These are phyloP conservation scores for Nakazawaea wyomingensis DNA, from an alignment of 805 yeast genomes.

Conservation along the genomic window DNA sequence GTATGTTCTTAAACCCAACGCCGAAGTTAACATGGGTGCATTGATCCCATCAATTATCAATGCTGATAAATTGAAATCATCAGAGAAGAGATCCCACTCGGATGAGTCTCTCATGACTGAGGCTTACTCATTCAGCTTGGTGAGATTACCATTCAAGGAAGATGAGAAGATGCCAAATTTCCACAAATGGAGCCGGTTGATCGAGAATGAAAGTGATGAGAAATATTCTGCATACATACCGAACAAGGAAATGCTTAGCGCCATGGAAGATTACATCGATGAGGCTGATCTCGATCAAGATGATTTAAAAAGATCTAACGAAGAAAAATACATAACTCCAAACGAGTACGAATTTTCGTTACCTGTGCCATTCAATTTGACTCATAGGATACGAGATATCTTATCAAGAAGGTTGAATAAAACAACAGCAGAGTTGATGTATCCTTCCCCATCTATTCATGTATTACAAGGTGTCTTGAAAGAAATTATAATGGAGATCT, in stretches of 20 bases:
- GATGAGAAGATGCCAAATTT: slow-evolving; percentile 64
- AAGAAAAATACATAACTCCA: slow-evolving; percentile 8
- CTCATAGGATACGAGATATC: not conserved
- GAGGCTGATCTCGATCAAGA: slow-evolving; percentile 32
- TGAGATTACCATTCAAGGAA: slow-evolving; percentile 65
- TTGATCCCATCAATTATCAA: slow-evolving; percentile 42
- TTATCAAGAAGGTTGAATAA: slow-evolving; percentile 3
- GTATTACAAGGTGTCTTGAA: slow-evolving; percentile 5
- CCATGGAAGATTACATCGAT: slow-evolving; percentile 41
- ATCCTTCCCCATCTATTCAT: slow-evolving; percentile 11
- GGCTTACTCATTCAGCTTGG: slow-evolving; percentile 41
- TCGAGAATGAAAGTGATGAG: slow-evolving; percentile 21
- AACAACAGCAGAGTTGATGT: slow-evolving; percentile 5
- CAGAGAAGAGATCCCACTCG: slow-evolving; percentile 13
- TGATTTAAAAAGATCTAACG: not conserved
- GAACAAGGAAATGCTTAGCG: slow-evolving; percentile 29
- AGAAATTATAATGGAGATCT: not conserved
- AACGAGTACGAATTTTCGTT: slow-evolving; percentile 7
- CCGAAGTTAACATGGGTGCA: slow-evolving; percentile 47
- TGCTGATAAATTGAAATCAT: slow-evolving; percentile 15
- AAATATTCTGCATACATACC: slow-evolving; percentile 27
- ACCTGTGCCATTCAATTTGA: slow-evolving; percentile 9
- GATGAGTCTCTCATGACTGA: slow-evolving; percentile 19
- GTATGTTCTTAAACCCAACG: slow-evolving; percentile 44
- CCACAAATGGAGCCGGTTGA: slow-evolving; percentile 31